phyloP scores from a whole-genome alignment of 805 yeast genomes.

The Saccharomycopsis sp. region DNA sequence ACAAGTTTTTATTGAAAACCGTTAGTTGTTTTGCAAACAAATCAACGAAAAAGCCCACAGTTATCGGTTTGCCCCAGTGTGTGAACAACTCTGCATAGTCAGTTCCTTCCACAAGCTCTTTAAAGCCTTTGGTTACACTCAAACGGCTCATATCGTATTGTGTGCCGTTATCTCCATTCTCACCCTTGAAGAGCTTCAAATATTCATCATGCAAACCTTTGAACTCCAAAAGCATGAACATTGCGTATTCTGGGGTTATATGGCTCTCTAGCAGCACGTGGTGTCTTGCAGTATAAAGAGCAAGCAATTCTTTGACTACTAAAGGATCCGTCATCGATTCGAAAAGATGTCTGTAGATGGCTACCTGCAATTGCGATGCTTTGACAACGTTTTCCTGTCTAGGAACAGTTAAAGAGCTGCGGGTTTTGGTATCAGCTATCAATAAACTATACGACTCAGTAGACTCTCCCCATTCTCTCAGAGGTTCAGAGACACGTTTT shows the following conservation, averaged over 20 bases:
- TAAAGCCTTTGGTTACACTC: not conserved
- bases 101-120: not conserved
- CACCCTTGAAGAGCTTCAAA: not conserved
- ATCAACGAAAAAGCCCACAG: conserved; percentile 49
- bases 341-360: conserved; percentile 47
- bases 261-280: conserved; percentile 42
- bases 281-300: conserved; percentile 38
- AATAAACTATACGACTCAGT: conserved; percentile 24
- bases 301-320: conserved; percentile 38
- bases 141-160: not conserved
- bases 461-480: conserved; percentile 22
- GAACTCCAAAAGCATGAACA: conserved; percentile 33
- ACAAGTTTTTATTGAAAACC: conserved; percentile 30
- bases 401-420: conserved; percentile 40
- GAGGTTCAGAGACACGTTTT: not conserved
- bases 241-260: conserved; percentile 35
- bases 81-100: not conserved
- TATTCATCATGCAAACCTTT: conserved; percentile 34
- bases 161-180: not conserved
- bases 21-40: conserved; percentile 43
- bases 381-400: conserved; percentile 41
- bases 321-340: conserved; percentile 29
- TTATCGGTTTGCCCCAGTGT: conserved; percentile 50
- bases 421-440: conserved; percentile 57
- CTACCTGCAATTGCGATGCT: conserved; percentile 51